Base-by-base conservation (phyloP, 75 land plant genomes). In the Selaginella moellendorffii region DNA sequence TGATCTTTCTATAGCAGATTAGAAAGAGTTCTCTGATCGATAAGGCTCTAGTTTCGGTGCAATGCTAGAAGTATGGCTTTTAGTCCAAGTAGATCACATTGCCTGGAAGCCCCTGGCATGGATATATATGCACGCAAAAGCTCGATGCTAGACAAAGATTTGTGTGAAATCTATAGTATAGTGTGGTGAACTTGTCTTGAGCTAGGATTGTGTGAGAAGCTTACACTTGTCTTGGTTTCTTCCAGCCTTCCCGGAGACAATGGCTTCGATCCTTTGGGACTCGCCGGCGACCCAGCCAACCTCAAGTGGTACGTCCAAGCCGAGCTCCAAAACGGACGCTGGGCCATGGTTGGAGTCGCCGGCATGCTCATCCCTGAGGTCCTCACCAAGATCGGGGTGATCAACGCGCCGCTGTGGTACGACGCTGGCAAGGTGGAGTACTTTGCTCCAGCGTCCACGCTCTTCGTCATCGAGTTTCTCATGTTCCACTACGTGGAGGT, bases 341-440 rank as follows among this genome's bases (percentile, higher is more conserved):
- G 96, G 91, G 96, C 96, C 17, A 89, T 89, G 96, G 70, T 89
- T 29, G 96, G 96, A 2, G 96, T 89, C 0, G 82, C 81, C 0
- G 96, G 96, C 25, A 89, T 89, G 91, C 68, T 89, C 2, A 64
- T 89, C n/a, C 96, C 96, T 0, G 96, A 89, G 63, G 80, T 86
- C 2, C 72, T 89, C 19, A 86, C 87, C 8, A 79, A 75, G 66
- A 56, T 76, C 54, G 96, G 96, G 0, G 28, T 86, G 66, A 75
- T 86, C 68, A 78, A 83, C 60, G 90, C 54, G 20, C 96, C 96
- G 0, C 29, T 76, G 54, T 89, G 96, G 96, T 86, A 79, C 71
- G 96, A 89, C 24, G 96, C 96, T 1, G 96, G 96, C 25, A 86
- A 86, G 65, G 76, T 63, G 10, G 81, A 79, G 72, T 89, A 89